Percentiles rank a stretch among this genome's conserved stretches.
Conservation (phyloP, 345 rosid genomes). For the Turritis glabra region DNA sequence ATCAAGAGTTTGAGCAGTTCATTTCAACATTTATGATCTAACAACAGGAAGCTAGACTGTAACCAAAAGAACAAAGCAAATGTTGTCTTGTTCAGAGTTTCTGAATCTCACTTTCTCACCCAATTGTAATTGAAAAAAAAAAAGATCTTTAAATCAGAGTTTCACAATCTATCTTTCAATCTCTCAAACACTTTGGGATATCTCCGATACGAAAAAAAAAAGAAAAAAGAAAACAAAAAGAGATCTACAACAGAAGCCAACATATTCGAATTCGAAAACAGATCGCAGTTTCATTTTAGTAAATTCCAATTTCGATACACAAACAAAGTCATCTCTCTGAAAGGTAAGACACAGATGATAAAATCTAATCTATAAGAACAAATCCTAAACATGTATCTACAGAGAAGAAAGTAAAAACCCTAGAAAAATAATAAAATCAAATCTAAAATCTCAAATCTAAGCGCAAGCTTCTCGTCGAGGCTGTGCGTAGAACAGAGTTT, state of each 20-base stretch:
- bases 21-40: slow-evolving; percentile 72
- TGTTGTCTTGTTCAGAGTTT: neutral
- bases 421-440: neutral
- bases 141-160: neutral
- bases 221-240: too few species aligned
- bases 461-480: slow-evolving; percentile 48
- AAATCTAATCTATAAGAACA: slow-evolving; percentile 6
- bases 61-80: neutral
- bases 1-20: slow-evolving; percentile 83
- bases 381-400: slow-evolving; percentile 36
- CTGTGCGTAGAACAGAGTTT: slow-evolving; percentile 46
- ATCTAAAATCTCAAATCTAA: slow-evolving; percentile 18
- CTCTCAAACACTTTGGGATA: neutral
- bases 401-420: neutral
- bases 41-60: neutral
- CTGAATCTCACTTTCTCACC: neutral
- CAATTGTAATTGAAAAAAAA: neutral
- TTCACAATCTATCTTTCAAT: neutral
- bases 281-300: neutral
- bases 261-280: neutral
- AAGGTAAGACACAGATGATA: neutral
- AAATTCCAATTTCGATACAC: slow-evolving; percentile 8
- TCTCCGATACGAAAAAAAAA: neutral
- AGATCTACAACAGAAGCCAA: neutral
- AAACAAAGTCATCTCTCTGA: neutral